Evolutionary conservation across 768 basidiomycete species (phyloP), one percentile per base, ranked within the genome.

Genomic region (Nidularia sp.): DNA sequence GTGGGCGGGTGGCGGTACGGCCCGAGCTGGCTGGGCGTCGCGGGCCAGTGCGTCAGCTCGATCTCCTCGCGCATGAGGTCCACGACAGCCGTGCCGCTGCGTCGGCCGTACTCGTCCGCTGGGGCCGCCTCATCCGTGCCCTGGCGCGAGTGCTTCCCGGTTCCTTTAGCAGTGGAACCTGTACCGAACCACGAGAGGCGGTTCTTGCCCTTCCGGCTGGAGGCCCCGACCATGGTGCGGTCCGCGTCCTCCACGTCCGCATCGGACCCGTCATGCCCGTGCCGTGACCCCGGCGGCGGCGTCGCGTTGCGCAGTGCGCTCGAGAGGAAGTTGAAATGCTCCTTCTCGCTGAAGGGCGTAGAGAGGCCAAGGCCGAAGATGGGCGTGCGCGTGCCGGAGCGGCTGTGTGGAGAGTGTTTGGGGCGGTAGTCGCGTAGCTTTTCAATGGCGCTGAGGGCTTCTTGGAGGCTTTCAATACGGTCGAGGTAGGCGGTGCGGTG

Each of bases 401-500:
- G 63, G n/a, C 59, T 55, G 32, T 60, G 54, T 49, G 57, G 34
- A 53, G 60, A 47, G 52, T 65, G 34, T 62, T 77, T 69, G 10
- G 88, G 88, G 13, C 78, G 79, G 62, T 86, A 86, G 47, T 77
- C 67, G 32, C 86, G 82, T 13, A 91, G 76, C 55, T 75, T 75
- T 64, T 91, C 89, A 49, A 91, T 78, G 41, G 81, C 81, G 2
- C 62, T 63, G 3, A 90, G 73, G 1, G 83, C 72, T 39, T 72
- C 66, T 51, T 72, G 67, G 5, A 90, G 76, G n/a, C 71, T 68
- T 7, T 80, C 75, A 4, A 90, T 69, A 47, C 89, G 86, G 34
- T 91, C 89, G 57, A 75, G 77, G 63, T 83, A 92, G 7, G 90
- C 90, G 2, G 80, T 84, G n/a, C 75, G 80, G 63, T 91, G 88